These are phyloP conservation scores for Suillus sp. DNA, from an alignment of 768 basidiomycete species.

Conservation along the genomic window DNA sequence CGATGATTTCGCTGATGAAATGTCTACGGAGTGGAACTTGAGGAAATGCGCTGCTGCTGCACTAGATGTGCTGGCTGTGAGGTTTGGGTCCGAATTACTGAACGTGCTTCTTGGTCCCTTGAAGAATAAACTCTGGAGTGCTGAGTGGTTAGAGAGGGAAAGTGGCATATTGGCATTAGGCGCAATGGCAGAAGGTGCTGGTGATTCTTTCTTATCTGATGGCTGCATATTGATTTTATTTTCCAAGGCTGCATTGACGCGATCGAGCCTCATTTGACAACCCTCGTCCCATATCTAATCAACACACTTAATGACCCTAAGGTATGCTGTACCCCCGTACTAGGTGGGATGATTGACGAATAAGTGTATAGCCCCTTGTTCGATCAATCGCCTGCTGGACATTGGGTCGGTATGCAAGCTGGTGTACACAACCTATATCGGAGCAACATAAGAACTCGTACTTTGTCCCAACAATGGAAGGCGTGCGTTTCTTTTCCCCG, in stretches of 20 bases:
- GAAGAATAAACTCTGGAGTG: slow-evolving; percentile 91
- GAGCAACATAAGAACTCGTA: slow-evolving; percentile 88
- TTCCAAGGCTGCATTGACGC: slow-evolving; percentile 89
- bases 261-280: slow-evolving; percentile 93
- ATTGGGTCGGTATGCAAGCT: slow-evolving; percentile 96
- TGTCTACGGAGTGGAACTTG: slow-evolving; percentile 98
- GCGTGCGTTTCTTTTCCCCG: slow-evolving; percentile 57
- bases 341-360: slow-evolving; percentile 13
- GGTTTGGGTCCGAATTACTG: slow-evolving; percentile 87
- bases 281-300: slow-evolving; percentile 90
- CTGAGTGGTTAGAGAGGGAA: slow-evolving; percentile 93
- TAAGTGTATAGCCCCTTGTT: slow-evolving; percentile 74
- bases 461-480: slow-evolving; percentile 98
- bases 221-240: slow-evolving; percentile 16
- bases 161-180: slow-evolving; percentile 95
- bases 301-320: slow-evolving; percentile 89
- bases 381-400: slow-evolving; percentile 99
- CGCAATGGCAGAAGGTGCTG: slow-evolving; percentile 95
- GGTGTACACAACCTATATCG: slow-evolving; percentile 85
- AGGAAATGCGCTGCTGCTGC: slow-evolving; percentile 98
- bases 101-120: slow-evolving; percentile 86
- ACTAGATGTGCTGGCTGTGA: slow-evolving; percentile 92
- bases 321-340: slow-evolving; percentile 46
- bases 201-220: background rate
- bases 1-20: slow-evolving; percentile 88